These are phyloP conservation scores for Boletellus ananas DNA, from an alignment of 768 basidiomycete genomes.

Conservation along the genomic window DNA sequence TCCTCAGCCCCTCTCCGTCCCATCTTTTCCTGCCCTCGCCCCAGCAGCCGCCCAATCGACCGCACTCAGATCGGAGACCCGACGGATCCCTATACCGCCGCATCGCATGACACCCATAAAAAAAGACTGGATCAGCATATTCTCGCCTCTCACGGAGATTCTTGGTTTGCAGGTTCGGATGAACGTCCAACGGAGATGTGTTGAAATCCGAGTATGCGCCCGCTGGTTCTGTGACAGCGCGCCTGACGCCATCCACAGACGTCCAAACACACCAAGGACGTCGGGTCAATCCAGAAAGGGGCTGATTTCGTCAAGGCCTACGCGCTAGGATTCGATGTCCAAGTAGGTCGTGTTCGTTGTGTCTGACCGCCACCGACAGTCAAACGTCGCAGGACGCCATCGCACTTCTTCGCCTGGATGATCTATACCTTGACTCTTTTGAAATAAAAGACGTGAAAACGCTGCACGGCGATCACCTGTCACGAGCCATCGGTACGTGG, in stretches of 20 bases:
- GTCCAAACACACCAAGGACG: slow-evolving; percentile 90
- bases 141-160: slow-evolving; percentile 93
- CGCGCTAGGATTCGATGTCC: slow-evolving; percentile 91
- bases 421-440: slow-evolving; percentile 96
- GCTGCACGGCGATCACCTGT: slow-evolving; percentile 93
- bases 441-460: slow-evolving; percentile 99
- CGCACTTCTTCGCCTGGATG: slow-evolving; percentile 91
- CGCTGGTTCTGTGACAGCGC: background rate
- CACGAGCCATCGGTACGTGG: slow-evolving; percentile 85
- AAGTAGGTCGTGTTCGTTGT: slow-evolving; percentile 49
- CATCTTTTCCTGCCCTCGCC: slow-evolving; percentile 67
- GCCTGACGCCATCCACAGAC: slow-evolving; percentile 49
- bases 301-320: slow-evolving; percentile 97
- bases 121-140: slow-evolving; percentile 94
- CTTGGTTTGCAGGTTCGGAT: slow-evolving; percentile 94
- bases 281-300: slow-evolving; percentile 92
- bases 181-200: slow-evolving; percentile 86
- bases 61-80: slow-evolving; percentile 71
- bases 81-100: slow-evolving; percentile 88
- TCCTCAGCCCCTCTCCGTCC: slow-evolving; percentile 48
- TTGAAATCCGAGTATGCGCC: slow-evolving; percentile 83
- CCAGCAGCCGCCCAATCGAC: slow-evolving; percentile 51
- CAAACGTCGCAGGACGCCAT: slow-evolving; percentile 72
- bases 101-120: slow-evolving; percentile 98
- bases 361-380: background rate